Conservation (phyloP, 1,284 basidiomycete genomes). For the Tilletia horrida region DNA sequence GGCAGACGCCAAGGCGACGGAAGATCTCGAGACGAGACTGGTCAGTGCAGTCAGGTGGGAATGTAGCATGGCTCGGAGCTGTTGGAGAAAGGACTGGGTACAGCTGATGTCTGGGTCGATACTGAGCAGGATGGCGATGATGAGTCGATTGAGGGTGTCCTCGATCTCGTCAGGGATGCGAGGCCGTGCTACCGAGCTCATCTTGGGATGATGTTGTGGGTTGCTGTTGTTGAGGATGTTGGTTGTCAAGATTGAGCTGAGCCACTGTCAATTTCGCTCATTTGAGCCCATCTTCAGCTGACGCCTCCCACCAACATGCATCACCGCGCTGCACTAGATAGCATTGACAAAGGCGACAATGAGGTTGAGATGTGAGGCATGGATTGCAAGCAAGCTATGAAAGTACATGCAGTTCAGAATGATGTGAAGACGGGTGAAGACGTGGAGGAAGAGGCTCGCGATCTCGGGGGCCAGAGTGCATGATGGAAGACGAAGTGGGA, state of each 20-base stretch:
- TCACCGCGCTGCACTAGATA: too few species aligned
- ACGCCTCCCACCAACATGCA: too few species aligned
- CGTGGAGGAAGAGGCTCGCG: too few species aligned
- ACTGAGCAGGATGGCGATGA: conserved; percentile 10
- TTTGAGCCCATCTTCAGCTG: too few species aligned
- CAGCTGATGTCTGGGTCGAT: conserved; percentile 2
- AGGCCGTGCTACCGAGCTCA: not conserved
- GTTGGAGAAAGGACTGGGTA: conserved; percentile 9
- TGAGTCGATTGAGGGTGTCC: conserved; percentile 4
- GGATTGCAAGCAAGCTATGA: too few species aligned
- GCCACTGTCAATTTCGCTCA: too few species aligned
- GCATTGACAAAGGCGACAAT: too few species aligned
- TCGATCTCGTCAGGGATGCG: not conserved
- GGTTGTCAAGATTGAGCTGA: not conserved
- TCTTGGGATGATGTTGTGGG: not conserved
- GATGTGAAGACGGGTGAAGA: too few species aligned
- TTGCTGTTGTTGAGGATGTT: conserved; percentile 1
- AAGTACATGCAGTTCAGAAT: too few species aligned
- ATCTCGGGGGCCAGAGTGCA: too few species aligned
- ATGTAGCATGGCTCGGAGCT: not conserved
- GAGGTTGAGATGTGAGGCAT: too few species aligned
- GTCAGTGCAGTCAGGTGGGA: not conserved
- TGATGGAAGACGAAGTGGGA: too few species aligned
- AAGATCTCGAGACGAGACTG: not conserved
- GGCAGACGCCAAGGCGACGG: not conserved